Percentiles rank a stretch among this genome's conserved stretches.
Evolutionary conservation across 306 rosid genomes (phyloP).

Genomic region (Cucumis melo): DNA sequence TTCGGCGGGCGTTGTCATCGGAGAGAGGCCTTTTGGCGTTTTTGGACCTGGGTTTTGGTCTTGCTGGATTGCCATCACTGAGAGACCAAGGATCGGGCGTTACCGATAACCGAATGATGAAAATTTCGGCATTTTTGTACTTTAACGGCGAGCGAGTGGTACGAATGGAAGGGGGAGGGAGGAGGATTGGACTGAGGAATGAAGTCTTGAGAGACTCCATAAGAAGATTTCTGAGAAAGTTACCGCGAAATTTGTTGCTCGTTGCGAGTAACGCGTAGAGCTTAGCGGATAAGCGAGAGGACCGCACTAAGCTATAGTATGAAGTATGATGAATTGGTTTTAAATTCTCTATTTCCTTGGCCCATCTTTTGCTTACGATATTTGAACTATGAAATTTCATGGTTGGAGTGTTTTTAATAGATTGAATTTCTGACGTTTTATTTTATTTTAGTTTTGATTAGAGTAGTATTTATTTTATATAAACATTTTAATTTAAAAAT

Average conservation of each 20-base stretch:
- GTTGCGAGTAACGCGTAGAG: not conserved
- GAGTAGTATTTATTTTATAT: no score
- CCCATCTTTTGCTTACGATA: no score
- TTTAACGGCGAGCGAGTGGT: not conserved
- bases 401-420: no score
- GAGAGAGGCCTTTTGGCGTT: conserved; percentile 62
- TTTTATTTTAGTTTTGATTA: no score
- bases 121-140: not conserved
- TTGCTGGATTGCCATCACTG: conserved; percentile 34
- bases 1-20: conserved; percentile 85
- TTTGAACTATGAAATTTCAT: no score
- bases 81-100: conserved; percentile 83
- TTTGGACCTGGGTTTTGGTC: conserved; percentile 42
- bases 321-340: no score
- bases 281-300: not conserved
- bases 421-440: no score
- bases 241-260: not conserved
- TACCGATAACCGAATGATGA: conserved; percentile 19
- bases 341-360: no score
- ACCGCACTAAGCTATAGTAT: not conserved
- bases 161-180: conserved; percentile 4
- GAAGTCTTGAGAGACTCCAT: conserved; percentile 52
- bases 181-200: conserved; percentile 22
- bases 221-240: not conserved
- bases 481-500: no score